Base-by-base conservation (phyloP, 2,329 filamentous ascomycete species). In the Colletotrichum navitas region DNA sequence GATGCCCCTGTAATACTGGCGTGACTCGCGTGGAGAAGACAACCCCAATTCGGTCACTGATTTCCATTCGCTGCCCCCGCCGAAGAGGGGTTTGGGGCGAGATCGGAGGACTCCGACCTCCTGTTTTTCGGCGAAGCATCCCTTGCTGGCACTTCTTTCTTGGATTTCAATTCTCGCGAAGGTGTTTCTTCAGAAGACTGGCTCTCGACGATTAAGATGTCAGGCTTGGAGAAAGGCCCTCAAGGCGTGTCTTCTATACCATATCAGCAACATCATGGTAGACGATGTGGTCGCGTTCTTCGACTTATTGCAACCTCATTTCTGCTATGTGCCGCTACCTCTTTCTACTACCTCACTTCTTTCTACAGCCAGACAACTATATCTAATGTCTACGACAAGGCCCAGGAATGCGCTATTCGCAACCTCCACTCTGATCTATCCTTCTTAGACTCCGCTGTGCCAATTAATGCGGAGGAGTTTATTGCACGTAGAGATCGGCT, bases 401-500 rank as follows among this genome's bases (percentile, higher is more conserved):
- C 75, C 5, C 76, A 77, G 54, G 73, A 78, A 78, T 92, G 89
- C 76, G 84, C 89, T 18, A 87, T 89, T 68, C 74, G 82, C 45
- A 89, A 85, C 56, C 78, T 89, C 16, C 83, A 83, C 24, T 81
- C 82, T 6, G 82, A 86, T 60, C 79, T 87, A 6, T 83, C 83
- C 2, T 90, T 90, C 72, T 80, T 90, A 2, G 79, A 87, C 16
- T 74, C 77, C 2, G 87, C 86, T 1, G 74, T 79, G 3, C 85
- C 86, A 2, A 87, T 89, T 43, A 73, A 80, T 2, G 71, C 84
- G 0, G 79, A 81, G 0, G 89, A 91, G 73, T 91, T 88, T 74
- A 78, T 90, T 4, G 76, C 83, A 24, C 85, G 89, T 2, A 83
- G 89, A 14, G 83, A 90, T 68, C 83, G 84, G n/a, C 81, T 91